These are phyloP conservation scores for Rhodotorula sp. DNA, from an alignment of 1,284 basidiomycete genomes.

Conservation along the genomic window DNA sequence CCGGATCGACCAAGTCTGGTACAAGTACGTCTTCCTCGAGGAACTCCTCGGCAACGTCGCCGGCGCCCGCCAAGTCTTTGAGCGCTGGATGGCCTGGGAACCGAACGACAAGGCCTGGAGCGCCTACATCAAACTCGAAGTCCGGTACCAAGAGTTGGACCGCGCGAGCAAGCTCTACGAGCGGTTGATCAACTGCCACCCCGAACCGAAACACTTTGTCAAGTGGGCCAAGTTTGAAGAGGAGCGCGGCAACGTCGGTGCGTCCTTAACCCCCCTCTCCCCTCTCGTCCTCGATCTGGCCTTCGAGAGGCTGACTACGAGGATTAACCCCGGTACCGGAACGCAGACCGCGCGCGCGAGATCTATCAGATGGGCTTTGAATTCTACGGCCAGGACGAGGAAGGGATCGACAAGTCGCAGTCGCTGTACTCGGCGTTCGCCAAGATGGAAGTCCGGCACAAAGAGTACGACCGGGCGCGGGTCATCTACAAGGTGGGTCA, in stretches of 20 bases:
- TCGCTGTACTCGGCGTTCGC: conserved; percentile 94
- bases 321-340: too few relatives aligned
- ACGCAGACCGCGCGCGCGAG: conserved; percentile 79
- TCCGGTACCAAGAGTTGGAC: conserved; percentile 87
- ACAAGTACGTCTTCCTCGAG: conserved; percentile 77
- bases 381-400: conserved; percentile 96
- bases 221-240: conserved; percentile 97
- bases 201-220: conserved; percentile 94
- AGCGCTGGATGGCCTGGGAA: conserved; percentile 99
- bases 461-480: conserved; percentile 93
- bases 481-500: conserved; percentile 86
- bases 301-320: too few relatives aligned
- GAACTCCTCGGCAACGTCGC: conserved; percentile 94
- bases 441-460: conserved; percentile 93
- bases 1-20: conserved; percentile 66
- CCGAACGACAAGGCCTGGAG: conserved; percentile 99
- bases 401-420: conserved; percentile 95
- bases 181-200: conserved; percentile 87
- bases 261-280: neutral
- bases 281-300: too few relatives aligned
- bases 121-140: conserved; percentile 95
- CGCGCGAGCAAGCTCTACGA: conserved; percentile 91
- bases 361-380: conserved; percentile 96
- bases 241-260: conserved; percentile 60
- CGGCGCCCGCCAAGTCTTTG: conserved; percentile 94